phyloP scores from a whole-genome alignment of 345 rosid species.

The Citrus cavaleriei region DNA sequence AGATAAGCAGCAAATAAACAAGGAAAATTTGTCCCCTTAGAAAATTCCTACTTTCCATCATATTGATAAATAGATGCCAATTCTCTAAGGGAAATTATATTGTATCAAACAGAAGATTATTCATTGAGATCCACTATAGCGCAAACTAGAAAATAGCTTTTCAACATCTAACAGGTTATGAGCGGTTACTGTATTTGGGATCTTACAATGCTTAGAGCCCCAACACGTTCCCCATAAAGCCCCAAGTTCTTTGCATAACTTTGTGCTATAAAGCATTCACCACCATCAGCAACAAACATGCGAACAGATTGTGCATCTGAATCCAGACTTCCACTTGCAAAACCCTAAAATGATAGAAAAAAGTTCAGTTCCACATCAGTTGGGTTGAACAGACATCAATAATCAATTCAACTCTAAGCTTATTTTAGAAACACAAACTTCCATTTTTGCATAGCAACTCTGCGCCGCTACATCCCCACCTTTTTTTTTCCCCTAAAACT shows the following conservation, averaged over 20 bases:
- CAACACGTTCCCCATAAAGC: slow-evolving; percentile 91
- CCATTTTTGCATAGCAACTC: background rate
- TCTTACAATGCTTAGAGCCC: slow-evolving; percentile 96
- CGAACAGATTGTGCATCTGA: slow-evolving; percentile 71
- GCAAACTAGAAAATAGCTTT: background rate
- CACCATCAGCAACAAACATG: slow-evolving; percentile 88
- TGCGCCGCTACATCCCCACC: too few species aligned
- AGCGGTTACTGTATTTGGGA: background rate
- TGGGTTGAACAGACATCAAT: background rate
- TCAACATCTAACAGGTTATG: background rate
- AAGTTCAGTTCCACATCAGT: background rate
- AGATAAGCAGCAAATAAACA: background rate
- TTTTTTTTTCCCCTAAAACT: background rate
- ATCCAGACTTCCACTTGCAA: slow-evolving; percentile 89
- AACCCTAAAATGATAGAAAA: slow-evolving; percentile 44
- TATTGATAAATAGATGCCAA: background rate
- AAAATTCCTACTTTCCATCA: background rate
- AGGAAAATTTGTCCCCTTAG: background rate
- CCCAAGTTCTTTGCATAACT: slow-evolving; percentile 97
- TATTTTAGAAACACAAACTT: background rate
- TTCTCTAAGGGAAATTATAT: background rate
- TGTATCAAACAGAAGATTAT: background rate
- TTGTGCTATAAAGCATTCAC: slow-evolving; percentile 81
- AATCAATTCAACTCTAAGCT: background rate
- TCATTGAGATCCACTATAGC: background rate